Evolutionary conservation across 1,139 yeast species (phyloP), one percentile per base, ranked within the genome.

Genomic region (Suhomyces taliae): DNA sequence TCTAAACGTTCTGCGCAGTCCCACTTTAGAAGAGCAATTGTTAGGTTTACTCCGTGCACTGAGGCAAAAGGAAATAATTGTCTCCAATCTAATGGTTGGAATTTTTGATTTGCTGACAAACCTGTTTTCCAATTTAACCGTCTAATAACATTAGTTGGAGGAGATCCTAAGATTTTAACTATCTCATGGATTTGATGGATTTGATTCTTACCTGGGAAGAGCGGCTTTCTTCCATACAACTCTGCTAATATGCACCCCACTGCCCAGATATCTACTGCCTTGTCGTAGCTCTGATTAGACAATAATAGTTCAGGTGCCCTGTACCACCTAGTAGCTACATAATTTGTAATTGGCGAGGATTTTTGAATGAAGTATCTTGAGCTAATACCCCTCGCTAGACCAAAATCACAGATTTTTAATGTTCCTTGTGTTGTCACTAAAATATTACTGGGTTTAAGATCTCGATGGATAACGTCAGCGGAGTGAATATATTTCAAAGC

Each of bases 301-400:
- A 90, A 70, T 51, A 90, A 82, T 47, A 91, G 73, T 61, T 91
- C 98, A 0, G 98, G 98, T 0, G 97, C 97, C 45, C 97, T 71
- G 61, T 91, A 91, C 97, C 97, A 91, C 51, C 98, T 71, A 0
- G 98, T 91, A 4, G 97, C 97, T 14, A 91, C 97, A 59, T 90
- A 90, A 55, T 84, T 84, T 4, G 97, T 90, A 41, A 88, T 87
- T 15, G 69, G 77, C 51, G 57, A 64, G 43, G 43, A 58, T 48
- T 37, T 56, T 47, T 60, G 66, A 52, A 65, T 70, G 65, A 71
- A 64, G 57, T 57, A 78, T 50, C 67, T 69, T 31, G 74, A 74
- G 45, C 78, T 71, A 11, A 86, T 74, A 2, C 95, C 91, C 58
- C 97, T 72, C 0, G 97, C 96, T 43, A 90, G 70, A 0, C 96